Conservation (phyloP, 2,329 filamentous ascomycete genomes). For the Tolypocladium ovalisporum region DNA sequence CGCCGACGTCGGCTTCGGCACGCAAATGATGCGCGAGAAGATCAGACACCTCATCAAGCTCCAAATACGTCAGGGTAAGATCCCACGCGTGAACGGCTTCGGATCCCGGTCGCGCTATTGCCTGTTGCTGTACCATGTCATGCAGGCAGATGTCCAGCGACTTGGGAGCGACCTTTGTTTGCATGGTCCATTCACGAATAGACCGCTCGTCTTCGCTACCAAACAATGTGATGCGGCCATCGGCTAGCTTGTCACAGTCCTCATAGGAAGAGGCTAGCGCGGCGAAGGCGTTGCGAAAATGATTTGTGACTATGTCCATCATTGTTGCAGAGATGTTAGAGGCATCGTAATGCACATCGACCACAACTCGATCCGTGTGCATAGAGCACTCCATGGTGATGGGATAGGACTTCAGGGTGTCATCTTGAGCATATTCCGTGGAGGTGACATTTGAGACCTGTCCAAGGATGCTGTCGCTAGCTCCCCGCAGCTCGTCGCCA, state of each 20-base stretch:
- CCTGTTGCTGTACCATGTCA: background rate
- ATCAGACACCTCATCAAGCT: background rate
- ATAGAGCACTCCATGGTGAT: constrained; percentile 2
- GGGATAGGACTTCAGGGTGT: background rate
- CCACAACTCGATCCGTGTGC: background rate
- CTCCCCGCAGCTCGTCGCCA: background rate
- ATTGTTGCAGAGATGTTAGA: background rate
- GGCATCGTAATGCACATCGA: background rate
- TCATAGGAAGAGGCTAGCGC: background rate
- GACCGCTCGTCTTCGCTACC: background rate
- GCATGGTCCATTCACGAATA: background rate
- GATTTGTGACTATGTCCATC: background rate
- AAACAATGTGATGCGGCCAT: background rate
- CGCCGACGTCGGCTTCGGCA: background rate
- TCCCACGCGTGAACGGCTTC: background rate
- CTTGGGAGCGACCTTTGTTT: background rate
- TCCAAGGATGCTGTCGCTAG: background rate
- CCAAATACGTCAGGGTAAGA: background rate
- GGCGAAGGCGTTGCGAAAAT: background rate
- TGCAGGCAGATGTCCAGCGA: background rate
- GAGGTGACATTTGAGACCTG: background rate
- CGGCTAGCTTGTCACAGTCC: background rate
- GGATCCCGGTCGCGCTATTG: background rate
- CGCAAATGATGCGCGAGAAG: background rate
- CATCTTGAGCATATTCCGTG: background rate